Evolutionary conservation across 2,329 filamentous ascomycete genomes (phyloP), one percentile per base, ranked within the genome.

Genomic region (Colletotrichum eremochloae): DNA sequence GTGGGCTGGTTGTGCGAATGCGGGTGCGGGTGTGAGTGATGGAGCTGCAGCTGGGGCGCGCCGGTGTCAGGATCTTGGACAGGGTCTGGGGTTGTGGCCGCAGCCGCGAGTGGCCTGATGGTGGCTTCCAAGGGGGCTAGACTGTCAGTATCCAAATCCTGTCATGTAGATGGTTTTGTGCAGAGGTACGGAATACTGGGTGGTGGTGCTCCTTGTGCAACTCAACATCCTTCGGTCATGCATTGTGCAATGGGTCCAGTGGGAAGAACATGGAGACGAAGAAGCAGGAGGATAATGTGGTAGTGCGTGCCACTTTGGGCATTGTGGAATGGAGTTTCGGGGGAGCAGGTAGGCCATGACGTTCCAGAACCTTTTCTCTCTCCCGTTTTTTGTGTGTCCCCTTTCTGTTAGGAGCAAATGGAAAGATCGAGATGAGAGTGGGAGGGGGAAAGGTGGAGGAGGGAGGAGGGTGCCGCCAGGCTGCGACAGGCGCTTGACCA

Each of bases 51-150:
- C 46, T 63, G 60, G 46, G 44, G 46, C 66, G 60, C 69, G 69
- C 66, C 69, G 46, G 53, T 63, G 62, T 69, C 69, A 69, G 48
- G 62, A 64, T 55, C 62, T 24, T 12, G 48, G 62, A 42, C 69
- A 36, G 65, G 62, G 62, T 60, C 69, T 63, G 24, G 69, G 60
- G 65, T 64, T 53, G 60, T 71, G 67, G 50, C 55, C 67, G 70
- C 68, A 57, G 71, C 62, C 68, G 67, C 61, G 67, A 56, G 56
- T 73, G 71, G 71, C 50, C 71, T 73, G 67, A 73, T 63, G 66
- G 40, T 64, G 62, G 56, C 50, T 67, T 61, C 50, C 61, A 55
- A 73, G 61, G 71, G 71, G 71, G 71, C 71, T 73, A 56, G 67
- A 61, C 36, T 62, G 68, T 73, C 55, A 70, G 71, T 67, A 44